Conservation (phyloP, 2,329 filamentous ascomycete genomes). For the Raffaelea deltoideospora region DNA sequence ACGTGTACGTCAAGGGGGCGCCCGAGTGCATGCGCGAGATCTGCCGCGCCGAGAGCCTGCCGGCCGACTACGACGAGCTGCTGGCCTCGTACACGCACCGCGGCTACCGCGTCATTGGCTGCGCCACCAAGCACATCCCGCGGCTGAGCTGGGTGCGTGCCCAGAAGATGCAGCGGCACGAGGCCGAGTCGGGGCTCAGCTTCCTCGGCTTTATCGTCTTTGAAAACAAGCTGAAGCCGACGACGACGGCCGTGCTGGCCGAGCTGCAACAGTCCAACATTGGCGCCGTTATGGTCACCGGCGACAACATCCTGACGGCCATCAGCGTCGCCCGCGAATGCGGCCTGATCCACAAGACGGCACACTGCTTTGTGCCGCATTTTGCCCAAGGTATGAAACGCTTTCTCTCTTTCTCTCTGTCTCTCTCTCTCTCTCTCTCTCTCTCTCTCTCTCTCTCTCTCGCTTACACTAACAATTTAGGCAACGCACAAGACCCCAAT, state of each 20-base stretch:
- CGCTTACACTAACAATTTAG: too few species aligned
- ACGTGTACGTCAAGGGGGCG: constrained; percentile 90
- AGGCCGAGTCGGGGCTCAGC: constrained; percentile 70
- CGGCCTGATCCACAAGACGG: constrained; percentile 60
- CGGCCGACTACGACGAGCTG: constrained; percentile 77
- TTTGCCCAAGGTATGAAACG: constrained; percentile 52
- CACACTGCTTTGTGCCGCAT: constrained; percentile 85
- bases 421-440: not conserved
- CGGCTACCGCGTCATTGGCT: constrained; percentile 92
- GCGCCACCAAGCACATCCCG: constrained; percentile 74
- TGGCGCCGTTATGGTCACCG: constrained; percentile 87
- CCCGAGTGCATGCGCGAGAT: constrained; percentile 95
- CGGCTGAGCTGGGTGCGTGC: constrained; percentile 89
- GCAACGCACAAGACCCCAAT: constrained; percentile 57
- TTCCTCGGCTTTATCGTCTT: constrained; percentile 97
- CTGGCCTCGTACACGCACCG: constrained; percentile 86
- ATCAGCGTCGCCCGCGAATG: constrained; percentile 92
- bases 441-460: not conserved
- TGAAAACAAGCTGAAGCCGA: constrained; percentile 93
- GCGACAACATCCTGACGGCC: constrained; percentile 93
- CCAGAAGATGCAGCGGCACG: constrained; percentile 78
- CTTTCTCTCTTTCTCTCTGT: not conserved
- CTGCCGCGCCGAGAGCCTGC: constrained; percentile 71
- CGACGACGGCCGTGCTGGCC: constrained; percentile 63
- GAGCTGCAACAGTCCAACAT: constrained; percentile 77